phyloP scores from a whole-genome alignment of 257 asterid species.

The Solanum etuberosum region DNA sequence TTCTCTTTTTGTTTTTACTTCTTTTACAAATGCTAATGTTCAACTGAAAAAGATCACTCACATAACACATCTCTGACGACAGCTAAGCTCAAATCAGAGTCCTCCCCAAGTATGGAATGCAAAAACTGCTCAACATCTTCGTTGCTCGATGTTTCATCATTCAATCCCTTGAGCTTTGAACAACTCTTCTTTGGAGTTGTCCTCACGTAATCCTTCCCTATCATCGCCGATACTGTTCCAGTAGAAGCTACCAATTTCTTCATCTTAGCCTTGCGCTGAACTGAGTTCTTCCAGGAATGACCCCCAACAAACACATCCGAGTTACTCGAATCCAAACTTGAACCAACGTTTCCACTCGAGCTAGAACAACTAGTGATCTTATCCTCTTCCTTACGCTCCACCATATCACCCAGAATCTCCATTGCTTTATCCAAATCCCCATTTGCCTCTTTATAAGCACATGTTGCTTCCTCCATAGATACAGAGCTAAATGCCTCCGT shows the following conservation, averaged over 20 bases:
- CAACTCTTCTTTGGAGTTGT: constrained; percentile 47
- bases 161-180: constrained; percentile 24
- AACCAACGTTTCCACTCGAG: constrained; percentile 48
- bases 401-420: constrained; percentile 19
- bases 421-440: constrained; percentile 42
- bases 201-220: constrained; percentile 84
- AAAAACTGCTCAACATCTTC: constrained; percentile 70
- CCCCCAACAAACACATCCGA: constrained; percentile 30
- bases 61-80: constrained; percentile 74
- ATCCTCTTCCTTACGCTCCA: constrained; percentile 38
- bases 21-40: background rate
- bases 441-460: constrained; percentile 36
- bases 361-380: constrained; percentile 58
- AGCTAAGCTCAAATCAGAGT: constrained; percentile 50
- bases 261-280: constrained; percentile 31
- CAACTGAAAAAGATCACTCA: constrained; percentile 31
- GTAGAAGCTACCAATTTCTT: constrained; percentile 70
- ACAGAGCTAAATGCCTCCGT: constrained; percentile 35
- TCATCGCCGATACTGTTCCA: constrained; percentile 58
- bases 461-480: constrained; percentile 43
- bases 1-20: background rate
- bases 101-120: constrained; percentile 77
- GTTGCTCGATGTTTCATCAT: constrained; percentile 34
- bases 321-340: constrained; percentile 47
- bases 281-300: constrained; percentile 21